These are phyloP conservation scores for Daedaleopsis nitida DNA, from an alignment of 768 basidiomycete species.

Conservation along the genomic window DNA sequence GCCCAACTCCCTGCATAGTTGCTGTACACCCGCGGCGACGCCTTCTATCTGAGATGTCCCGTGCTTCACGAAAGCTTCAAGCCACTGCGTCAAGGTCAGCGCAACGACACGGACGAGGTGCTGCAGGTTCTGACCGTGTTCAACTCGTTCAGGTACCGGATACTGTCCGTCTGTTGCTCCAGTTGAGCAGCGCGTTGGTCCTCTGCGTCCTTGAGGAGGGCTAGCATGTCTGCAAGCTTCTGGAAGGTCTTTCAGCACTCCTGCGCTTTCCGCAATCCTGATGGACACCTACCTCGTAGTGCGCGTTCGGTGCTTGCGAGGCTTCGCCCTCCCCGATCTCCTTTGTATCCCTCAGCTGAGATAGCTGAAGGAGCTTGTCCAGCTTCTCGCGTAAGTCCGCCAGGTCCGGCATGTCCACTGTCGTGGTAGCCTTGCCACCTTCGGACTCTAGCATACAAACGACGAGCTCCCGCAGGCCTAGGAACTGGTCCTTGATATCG, in stretches of 20 bases:
- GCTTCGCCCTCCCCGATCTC: neutral
- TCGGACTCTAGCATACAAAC: slow-evolving; percentile 16
- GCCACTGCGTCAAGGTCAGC: slow-evolving; percentile 54
- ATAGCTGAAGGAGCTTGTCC: slow-evolving; percentile 36
- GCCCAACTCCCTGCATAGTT: slow-evolving; percentile 58
- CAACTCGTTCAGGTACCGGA: slow-evolving; percentile 77
- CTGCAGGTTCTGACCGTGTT: slow-evolving; percentile 53
- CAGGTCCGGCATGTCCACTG: slow-evolving; percentile 20
- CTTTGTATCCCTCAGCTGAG: neutral
- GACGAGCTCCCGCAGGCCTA: slow-evolving; percentile 17
- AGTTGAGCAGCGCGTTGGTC: slow-evolving; percentile 49
- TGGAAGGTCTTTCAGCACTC: neutral
- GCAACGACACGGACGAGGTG: neutral
- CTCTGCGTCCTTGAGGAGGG: slow-evolving; percentile 49
- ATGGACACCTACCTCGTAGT: neutral
- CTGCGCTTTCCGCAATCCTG: neutral
- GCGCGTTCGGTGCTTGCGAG: neutral
- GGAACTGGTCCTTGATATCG: slow-evolving; percentile 34
- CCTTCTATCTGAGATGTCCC: slow-evolving; percentile 73
- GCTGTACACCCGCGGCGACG: slow-evolving; percentile 60
- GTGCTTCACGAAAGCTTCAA: slow-evolving; percentile 79
- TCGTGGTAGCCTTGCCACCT: neutral
- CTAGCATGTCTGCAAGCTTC: slow-evolving; percentile 48
- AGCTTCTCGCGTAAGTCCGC: slow-evolving; percentile 39
- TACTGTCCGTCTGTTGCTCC: slow-evolving; percentile 74